These are phyloP conservation scores for Thermochaetoides thermophila DNA, from an alignment of 495 filamentous ascomycete genomes.

Conservation along the genomic window DNA sequence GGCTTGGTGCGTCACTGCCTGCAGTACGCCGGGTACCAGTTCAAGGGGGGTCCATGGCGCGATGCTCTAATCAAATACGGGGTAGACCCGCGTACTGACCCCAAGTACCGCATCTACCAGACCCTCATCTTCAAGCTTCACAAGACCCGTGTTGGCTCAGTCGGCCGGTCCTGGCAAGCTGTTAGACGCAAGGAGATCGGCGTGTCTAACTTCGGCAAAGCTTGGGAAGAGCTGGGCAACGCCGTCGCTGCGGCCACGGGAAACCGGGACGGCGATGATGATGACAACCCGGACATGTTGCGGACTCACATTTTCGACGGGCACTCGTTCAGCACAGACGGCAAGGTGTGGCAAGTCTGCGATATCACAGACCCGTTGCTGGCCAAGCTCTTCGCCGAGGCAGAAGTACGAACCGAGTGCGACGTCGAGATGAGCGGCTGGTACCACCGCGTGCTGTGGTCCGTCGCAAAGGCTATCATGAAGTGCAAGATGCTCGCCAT, in stretches of 20 bases:
- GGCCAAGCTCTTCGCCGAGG: constrained; percentile 33
- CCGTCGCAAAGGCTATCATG: constrained; percentile 75
- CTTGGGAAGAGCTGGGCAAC: constrained; percentile 21
- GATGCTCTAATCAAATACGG: constrained; percentile 76
- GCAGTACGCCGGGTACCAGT: constrained; percentile 75
- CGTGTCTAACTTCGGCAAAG: constrained; percentile 20
- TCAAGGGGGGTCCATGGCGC: constrained; percentile 78
- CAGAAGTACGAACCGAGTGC: constrained; percentile 31
- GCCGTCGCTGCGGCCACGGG: constrained; percentile 3
- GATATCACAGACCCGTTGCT: constrained; percentile 75
- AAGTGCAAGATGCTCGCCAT: constrained; percentile 56
- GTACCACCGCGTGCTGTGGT: constrained; percentile 62
- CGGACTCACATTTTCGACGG: constrained; percentile 73
- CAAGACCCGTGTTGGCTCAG: constrained; percentile 27
- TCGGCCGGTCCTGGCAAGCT: constrained; percentile 32
- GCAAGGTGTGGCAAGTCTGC: constrained; percentile 84
- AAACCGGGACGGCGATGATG: background rate
- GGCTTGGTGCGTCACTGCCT: constrained; percentile 47
- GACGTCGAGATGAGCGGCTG: constrained; percentile 58
- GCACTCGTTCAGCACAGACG: constrained; percentile 46
- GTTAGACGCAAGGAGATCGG: constrained; percentile 16
- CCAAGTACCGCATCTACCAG: constrained; percentile 67
- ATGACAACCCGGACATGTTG: constrained; percentile 14
- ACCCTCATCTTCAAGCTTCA: constrained; percentile 62
- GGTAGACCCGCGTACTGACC: constrained; percentile 65